These are phyloP conservation scores for Pythium biforme DNA, from an alignment of 352 stramenopile species.

Conservation along the genomic window DNA sequence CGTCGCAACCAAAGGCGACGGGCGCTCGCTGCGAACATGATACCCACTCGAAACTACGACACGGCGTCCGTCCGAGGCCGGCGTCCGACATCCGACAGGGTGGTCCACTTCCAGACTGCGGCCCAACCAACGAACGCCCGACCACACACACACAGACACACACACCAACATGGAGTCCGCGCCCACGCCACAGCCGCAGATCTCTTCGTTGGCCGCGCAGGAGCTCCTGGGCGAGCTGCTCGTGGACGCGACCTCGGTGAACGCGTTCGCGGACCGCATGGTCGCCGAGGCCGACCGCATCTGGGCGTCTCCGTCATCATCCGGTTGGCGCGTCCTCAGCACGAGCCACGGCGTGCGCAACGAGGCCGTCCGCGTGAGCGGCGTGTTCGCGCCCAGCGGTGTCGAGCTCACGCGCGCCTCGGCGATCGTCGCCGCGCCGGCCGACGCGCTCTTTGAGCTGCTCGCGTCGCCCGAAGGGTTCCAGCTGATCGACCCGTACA, in stretches of 20 bases:
- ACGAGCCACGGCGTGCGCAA: constrained; percentile 27
- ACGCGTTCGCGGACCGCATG: constrained; percentile 27
- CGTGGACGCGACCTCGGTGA: constrained; percentile 23
- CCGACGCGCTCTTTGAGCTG: constrained; percentile 32
- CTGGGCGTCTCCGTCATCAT: constrained; percentile 20
- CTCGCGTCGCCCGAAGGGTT: constrained; percentile 30
- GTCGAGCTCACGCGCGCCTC: constrained; percentile 28
- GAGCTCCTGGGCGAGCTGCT: constrained; percentile 30
- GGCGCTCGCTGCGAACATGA: background rate
- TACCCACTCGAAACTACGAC: no score
- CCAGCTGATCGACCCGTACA: constrained; percentile 37
- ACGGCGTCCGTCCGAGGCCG: no score
- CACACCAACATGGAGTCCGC: background rate
- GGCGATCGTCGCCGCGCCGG: constrained; percentile 18
- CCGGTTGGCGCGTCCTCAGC: constrained; percentile 23
- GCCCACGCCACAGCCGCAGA: background rate
- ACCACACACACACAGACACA: background rate
- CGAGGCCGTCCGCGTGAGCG: constrained; percentile 28
- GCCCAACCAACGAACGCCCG: no score
- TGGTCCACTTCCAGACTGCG: no score
- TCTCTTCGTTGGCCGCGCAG: no score
- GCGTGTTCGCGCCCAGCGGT: constrained; percentile 22
- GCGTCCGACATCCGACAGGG: no score
- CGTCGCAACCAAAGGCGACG: background rate
- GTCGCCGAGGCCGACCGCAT: constrained; percentile 29